Evolutionary conservation across 2,329 filamentous ascomycete genomes (phyloP).

Genomic region (Diplodia seriata): DNA sequence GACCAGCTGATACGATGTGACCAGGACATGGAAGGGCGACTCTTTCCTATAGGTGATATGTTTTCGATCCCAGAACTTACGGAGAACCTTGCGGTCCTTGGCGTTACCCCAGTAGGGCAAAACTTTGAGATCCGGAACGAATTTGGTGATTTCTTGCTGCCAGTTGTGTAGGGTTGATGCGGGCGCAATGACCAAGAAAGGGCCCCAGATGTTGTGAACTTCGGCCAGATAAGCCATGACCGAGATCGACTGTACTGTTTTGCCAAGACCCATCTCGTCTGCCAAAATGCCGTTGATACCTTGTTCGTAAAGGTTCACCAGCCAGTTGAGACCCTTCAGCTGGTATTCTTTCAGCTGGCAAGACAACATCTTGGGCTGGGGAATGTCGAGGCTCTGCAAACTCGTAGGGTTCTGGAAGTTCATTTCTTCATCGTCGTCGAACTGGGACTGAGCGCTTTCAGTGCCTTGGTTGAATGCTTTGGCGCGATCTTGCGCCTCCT

Average conservation of each 20-base stretch:
- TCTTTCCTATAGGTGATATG: constrained; percentile 94
- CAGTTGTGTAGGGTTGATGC: constrained; percentile 98
- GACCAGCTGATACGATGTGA: constrained; percentile 97
- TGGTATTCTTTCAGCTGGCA: constrained; percentile 98
- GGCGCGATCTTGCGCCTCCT: constrained; percentile 91
- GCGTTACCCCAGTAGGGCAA: constrained; percentile 97
- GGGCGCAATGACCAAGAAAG: constrained; percentile 94
- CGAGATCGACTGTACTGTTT: constrained; percentile 98
- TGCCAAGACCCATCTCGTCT: constrained; percentile 99
- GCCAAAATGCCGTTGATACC: constrained; percentile 99
- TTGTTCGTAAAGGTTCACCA: constrained; percentile 98
- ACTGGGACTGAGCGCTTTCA: constrained; percentile 67
- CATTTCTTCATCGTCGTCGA: constrained; percentile 96
- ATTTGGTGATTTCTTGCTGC: constrained; percentile 97
- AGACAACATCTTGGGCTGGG: constrained; percentile 91
- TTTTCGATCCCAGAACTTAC: constrained; percentile 99
- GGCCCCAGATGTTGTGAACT: constrained; percentile 97
- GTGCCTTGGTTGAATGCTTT: constrained; percentile 83
- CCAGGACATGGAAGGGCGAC: constrained; percentile 91
- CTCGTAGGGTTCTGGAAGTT: constrained; percentile 99
- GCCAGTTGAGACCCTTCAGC: constrained; percentile 98
- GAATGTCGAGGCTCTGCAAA: constrained; percentile 90
- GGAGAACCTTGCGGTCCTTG: constrained; percentile 90
- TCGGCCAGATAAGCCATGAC: constrained; percentile 99
- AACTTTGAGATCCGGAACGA: constrained; percentile 93